Conservation (phyloP, 768 basidiomycete genomes). For the Pleurotus eryngii region DNA sequence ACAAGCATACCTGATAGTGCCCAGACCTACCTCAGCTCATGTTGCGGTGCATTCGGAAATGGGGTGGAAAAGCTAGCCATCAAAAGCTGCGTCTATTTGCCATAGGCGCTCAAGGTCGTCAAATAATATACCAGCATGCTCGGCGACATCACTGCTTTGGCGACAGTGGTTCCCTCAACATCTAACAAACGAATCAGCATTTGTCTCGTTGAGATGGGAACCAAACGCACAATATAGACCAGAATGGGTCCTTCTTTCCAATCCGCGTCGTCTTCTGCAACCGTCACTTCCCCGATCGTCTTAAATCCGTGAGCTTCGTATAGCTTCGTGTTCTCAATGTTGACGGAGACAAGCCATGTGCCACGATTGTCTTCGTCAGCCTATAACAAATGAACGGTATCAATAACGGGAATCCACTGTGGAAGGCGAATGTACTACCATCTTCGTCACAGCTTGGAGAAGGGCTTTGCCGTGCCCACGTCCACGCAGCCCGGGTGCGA, state of each 20-base stretch:
- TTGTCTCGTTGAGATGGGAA: no score
- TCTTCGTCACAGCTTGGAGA: neutral
- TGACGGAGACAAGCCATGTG: constrained; percentile 1
- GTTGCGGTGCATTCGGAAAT: no score
- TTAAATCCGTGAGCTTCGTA: constrained; percentile 1
- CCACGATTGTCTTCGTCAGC: neutral
- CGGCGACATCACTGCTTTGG: neutral
- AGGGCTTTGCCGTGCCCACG: neutral
- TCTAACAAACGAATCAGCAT: neutral
- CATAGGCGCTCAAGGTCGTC: neutral
- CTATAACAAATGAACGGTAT: neutral
- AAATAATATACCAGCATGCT: neutral
- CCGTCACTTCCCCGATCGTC: neutral
- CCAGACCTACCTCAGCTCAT: no score
- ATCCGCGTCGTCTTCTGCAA: constrained; percentile 2
- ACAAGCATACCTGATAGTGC: no score
- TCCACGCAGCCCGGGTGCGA: neutral
- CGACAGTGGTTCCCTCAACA: neutral
- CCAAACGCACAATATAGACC: neutral
- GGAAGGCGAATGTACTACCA: neutral
- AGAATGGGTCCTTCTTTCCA: constrained; percentile 3
- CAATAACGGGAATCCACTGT: neutral
- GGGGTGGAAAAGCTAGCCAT: neutral
- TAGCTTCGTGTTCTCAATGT: constrained; percentile 5
- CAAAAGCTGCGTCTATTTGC: neutral